Conservation (phyloP, 2,329 filamentous ascomycete species). For the Pezicula carpinea region DNA sequence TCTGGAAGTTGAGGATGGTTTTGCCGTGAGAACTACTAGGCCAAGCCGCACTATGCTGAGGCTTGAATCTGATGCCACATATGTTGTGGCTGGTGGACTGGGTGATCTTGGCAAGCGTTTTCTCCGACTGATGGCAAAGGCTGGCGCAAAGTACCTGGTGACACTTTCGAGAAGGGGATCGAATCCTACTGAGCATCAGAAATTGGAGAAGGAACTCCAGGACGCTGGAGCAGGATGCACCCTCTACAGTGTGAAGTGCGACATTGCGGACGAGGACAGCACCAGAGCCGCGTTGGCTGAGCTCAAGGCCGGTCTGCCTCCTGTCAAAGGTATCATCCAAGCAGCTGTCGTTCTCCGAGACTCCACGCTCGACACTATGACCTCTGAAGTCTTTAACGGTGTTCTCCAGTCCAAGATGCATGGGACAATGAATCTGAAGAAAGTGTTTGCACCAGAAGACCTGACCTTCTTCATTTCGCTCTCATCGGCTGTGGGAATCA, state of each 20-base stretch:
- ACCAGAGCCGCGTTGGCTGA: neutral
- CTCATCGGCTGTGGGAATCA: conserved; percentile 6
- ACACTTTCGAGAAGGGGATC: conserved; percentile 23
- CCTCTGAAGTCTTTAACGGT: neutral
- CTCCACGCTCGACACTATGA: neutral
- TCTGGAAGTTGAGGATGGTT: neutral
- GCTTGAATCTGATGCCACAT: conserved; percentile 17
- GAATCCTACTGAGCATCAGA: neutral
- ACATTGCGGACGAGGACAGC: neutral
- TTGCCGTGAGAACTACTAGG: neutral
- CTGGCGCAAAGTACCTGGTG: conserved; percentile 26
- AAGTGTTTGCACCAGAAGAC: conserved; percentile 4
- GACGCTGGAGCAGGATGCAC: neutral
- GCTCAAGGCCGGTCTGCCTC: neutral
- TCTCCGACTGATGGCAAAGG: conserved; percentile 22
- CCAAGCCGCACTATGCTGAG: neutral
- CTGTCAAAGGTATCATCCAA: neutral
- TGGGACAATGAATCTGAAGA: neutral
- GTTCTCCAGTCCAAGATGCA: neutral
- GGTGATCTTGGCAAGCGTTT: conserved; percentile 27
- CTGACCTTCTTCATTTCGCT: conserved; percentile 8
- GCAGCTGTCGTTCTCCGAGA: neutral
- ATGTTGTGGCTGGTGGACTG: conserved; percentile 23
- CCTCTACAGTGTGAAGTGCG: neutral
- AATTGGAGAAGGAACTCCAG: neutral